Percentiles rank a stretch among this genome's conserved stretches.
Conservation (phyloP, 768 basidiomycete species). For the Leccinum subgranulosum region DNA sequence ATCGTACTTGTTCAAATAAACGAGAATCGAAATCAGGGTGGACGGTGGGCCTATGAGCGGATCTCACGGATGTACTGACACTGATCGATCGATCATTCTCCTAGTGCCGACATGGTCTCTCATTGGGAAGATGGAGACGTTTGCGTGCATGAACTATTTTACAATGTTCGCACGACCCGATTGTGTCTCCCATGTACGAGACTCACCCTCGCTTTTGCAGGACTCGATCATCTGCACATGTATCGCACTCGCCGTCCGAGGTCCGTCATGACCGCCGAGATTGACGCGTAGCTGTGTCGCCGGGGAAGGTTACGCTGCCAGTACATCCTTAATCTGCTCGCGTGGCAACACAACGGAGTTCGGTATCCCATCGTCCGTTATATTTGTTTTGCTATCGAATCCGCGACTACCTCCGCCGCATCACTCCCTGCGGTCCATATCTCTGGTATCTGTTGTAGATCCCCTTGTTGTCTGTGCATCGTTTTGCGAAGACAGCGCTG, state of each 20-base stretch:
- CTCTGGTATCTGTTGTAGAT: constrained; percentile 21
- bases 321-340: constrained; percentile 16
- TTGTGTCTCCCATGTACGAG: constrained; percentile 5
- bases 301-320: constrained; percentile 18
- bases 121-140: constrained; percentile 88
- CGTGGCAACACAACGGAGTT: constrained; percentile 16
- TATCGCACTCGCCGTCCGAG: constrained; percentile 59
- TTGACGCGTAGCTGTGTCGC: constrained; percentile 24
- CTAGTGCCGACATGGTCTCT: constrained; percentile 75
- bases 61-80: constrained; percentile 6
- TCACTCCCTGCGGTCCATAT: constrained; percentile 12
- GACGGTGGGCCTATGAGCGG: constrained; percentile 51
- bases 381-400: constrained; percentile 22
- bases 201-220: constrained; percentile 37
- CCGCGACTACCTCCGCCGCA: constrained; percentile 6
- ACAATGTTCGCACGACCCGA: constrained; percentile 54
- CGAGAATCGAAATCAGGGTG: constrained; percentile 83
- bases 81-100: neutral
- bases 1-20: constrained; percentile 82
- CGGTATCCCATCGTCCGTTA: constrained; percentile 12
- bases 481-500: constrained; percentile 21
- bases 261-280: constrained; percentile 28
- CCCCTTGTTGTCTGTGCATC: constrained; percentile 18
- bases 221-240: constrained; percentile 69
- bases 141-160: constrained; percentile 74